phyloP scores from a whole-genome alignment of 2,329 filamentous ascomycete species.

The Phaeoacremonium minimum region DNA sequence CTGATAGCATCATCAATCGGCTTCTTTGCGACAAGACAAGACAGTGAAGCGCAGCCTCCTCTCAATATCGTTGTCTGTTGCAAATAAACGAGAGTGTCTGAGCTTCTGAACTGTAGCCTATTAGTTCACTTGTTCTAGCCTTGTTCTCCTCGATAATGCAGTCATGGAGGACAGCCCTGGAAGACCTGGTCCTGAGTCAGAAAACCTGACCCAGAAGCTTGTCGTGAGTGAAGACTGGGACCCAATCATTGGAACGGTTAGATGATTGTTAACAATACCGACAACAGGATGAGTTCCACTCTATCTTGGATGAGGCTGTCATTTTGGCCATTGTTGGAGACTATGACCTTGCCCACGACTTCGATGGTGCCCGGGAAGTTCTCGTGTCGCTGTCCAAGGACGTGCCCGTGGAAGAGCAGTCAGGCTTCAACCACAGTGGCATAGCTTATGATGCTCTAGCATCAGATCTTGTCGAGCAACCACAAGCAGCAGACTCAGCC shows the following conservation, averaged over 20 bases:
- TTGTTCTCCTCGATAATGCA: no score
- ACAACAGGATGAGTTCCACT: slow-evolving; percentile 65
- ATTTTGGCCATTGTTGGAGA: slow-evolving; percentile 74
- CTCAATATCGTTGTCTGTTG: no score
- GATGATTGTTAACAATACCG: background rate
- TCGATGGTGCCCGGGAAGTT: slow-evolving; percentile 49
- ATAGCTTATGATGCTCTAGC: slow-evolving; percentile 39
- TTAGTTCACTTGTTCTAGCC: no score
- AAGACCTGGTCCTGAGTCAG: no score
- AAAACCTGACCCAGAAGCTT: background rate
- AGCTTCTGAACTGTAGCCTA: no score
- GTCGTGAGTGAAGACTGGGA: no score
- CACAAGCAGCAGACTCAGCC: slow-evolving; percentile 12
- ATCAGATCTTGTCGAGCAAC: slow-evolving; percentile 21
- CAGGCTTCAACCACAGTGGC: slow-evolving; percentile 75
- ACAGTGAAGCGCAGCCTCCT: no score
- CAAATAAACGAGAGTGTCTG: no score
- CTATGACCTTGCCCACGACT: slow-evolving; percentile 57
- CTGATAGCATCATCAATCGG: no score
- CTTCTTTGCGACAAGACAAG: no score
- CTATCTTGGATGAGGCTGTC: slow-evolving; percentile 71
- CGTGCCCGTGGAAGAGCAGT: slow-evolving; percentile 64
- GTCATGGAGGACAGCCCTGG: no score
- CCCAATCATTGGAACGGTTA: no score
- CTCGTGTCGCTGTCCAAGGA: slow-evolving; percentile 63